Conservation (phyloP, 768 basidiomycete genomes). For the Lentinula lateritia region DNA sequence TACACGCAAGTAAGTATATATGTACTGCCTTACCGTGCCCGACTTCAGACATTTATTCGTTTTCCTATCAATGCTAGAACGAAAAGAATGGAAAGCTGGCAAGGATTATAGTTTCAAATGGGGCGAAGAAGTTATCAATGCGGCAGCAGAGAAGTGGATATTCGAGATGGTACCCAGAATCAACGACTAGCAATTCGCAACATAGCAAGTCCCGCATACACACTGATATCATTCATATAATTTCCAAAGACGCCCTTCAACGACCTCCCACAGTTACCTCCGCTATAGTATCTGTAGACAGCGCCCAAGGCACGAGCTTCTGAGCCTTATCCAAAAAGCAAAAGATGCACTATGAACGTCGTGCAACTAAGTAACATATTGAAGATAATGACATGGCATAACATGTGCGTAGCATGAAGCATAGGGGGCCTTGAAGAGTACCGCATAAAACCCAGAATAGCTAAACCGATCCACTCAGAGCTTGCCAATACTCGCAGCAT, state of each 20-base stretch:
- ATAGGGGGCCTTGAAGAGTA: background rate
- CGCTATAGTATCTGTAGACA: no score
- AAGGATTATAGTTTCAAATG: background rate
- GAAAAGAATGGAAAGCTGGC: background rate
- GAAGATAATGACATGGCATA: background rate
- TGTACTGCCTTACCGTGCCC: no score
- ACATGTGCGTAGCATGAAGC: background rate
- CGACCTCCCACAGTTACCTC: no score
- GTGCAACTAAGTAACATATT: no score
- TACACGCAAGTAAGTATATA: background rate
- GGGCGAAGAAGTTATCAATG: background rate
- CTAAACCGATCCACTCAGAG: conserved; percentile 35
- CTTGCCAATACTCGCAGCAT: conserved; percentile 54
- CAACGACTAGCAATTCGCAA: background rate
- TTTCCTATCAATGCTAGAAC: background rate
- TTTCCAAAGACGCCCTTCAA: no score
- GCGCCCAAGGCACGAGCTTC: no score
- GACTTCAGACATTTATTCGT: background rate
- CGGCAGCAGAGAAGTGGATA: background rate
- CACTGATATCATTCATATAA: no score
- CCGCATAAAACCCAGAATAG: background rate
- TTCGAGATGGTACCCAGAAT: background rate
- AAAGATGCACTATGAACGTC: no score
- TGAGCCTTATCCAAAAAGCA: no score
- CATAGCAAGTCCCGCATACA: no score